These are phyloP conservation scores for Draba incana DNA, from an alignment of 345 rosid species.

Conservation along the genomic window DNA sequence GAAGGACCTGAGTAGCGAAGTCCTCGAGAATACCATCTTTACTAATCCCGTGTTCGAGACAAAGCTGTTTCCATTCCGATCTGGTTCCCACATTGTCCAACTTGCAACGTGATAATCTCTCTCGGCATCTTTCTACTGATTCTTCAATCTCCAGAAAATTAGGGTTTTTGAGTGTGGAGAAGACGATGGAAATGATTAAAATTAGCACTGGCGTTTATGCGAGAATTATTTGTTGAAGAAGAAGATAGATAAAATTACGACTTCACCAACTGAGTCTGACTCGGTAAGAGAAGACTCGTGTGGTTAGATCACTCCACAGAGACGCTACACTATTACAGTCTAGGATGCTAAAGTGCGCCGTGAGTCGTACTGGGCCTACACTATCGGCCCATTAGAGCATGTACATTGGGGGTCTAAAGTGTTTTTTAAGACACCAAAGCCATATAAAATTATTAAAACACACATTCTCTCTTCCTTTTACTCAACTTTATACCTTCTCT, in stretches of 20 bases:
- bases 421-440: too few species aligned
- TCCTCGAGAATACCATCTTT: conserved; percentile 98
- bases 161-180: conserved; percentile 44
- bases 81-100: conserved; percentile 99
- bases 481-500: too few species aligned
- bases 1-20: conserved; percentile 96
- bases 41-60: conserved; percentile 98
- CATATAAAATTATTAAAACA: too few species aligned
- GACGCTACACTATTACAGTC: not conserved
- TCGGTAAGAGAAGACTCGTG: conserved; percentile 7
- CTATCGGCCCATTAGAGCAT: not conserved
- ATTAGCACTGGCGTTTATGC: conserved; percentile 40
- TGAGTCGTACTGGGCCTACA: not conserved
- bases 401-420: too few species aligned
- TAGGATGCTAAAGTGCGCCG: not conserved
- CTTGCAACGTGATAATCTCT: conserved; percentile 93
- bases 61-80: conserved; percentile 99
- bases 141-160: conserved; percentile 1
- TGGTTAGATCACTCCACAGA: not conserved
- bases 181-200: conserved; percentile 24
- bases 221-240: not conserved
- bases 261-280: not conserved
- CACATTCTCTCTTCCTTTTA: too few species aligned
- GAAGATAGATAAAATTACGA: not conserved
- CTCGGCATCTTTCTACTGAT: conserved; percentile 58